phyloP scores from a whole-genome alignment of 2,329 filamentous ascomycete genomes.

The Juglanconis oblonga region DNA sequence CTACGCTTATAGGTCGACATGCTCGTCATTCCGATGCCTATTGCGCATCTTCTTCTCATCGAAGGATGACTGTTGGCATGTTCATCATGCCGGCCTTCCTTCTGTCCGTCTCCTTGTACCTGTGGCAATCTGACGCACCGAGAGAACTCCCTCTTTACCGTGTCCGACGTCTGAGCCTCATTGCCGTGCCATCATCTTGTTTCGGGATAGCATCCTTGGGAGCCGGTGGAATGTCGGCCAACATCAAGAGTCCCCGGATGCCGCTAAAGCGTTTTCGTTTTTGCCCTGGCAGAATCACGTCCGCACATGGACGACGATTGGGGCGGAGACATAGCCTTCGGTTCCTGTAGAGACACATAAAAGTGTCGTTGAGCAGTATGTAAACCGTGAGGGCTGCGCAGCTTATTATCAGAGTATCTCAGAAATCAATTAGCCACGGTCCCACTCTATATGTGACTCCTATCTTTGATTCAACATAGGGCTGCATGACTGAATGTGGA shows the following conservation, averaged over 20 bases:
- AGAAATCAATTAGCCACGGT: background rate
- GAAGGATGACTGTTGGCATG: background rate
- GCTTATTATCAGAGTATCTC: background rate
- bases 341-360: background rate
- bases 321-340: background rate
- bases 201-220: background rate
- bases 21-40: slow-evolving; percentile 2
- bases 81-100: background rate
- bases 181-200: background rate
- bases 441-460: slow-evolving; percentile 1
- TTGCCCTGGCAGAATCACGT: slow-evolving; percentile 5
- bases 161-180: background rate
- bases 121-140: background rate
- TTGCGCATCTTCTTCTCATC: background rate
- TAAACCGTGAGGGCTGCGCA: background rate
- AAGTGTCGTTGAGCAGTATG: background rate
- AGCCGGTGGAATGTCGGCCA: slow-evolving; percentile 4
- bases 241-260: slow-evolving; percentile 4
- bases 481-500: slow-evolving; percentile 13
- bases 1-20: background rate
- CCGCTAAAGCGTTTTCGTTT: background rate
- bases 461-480: slow-evolving; percentile 1
- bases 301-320: background rate
- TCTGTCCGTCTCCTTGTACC: background rate
- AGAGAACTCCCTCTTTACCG: background rate